Percentiles rank a stretch among this genome's conserved stretches.
Evolutionary conservation across 768 basidiomycete species (phyloP).

Genomic region (Lactarius pseudohatsudake): DNA sequence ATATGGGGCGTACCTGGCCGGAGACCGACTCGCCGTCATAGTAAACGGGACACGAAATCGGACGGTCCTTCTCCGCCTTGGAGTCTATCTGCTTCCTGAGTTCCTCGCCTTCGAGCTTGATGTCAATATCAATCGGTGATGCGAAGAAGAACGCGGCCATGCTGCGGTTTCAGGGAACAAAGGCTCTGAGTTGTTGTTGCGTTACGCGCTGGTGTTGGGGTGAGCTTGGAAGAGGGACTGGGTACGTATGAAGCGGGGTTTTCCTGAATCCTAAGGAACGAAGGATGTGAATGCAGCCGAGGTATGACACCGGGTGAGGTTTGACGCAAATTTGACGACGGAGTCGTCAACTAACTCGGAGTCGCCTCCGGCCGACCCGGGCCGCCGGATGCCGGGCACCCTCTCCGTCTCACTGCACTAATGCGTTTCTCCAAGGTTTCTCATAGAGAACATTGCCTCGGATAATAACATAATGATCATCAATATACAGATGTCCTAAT

Average conservation of each 20-base stretch:
- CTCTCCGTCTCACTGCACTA: too few relatives aligned
- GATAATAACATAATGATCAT: too few relatives aligned
- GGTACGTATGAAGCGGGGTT: neutral
- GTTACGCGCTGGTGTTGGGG: neutral
- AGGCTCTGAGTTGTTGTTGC: neutral
- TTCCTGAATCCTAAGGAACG: neutral
- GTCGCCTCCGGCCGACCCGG: neutral
- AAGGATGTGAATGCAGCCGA: neutral
- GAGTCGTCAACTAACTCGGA: too few relatives aligned
- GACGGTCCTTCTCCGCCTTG: constrained; percentile 87
- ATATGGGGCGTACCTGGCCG: constrained; percentile 66
- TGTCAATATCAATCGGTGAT: constrained; percentile 86
- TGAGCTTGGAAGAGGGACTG: neutral
- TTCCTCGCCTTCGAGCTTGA: constrained; percentile 84
- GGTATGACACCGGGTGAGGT: neutral
- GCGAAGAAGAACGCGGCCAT: constrained; percentile 94
- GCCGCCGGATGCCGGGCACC: neutral
- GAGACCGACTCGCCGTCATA: constrained; percentile 93
- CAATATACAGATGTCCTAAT: neutral
- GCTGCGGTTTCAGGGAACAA: neutral
- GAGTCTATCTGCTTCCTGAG: constrained; percentile 85
- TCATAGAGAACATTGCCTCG: too few relatives aligned
- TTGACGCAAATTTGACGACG: neutral
- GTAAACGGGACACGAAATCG: constrained; percentile 84
- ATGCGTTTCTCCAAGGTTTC: neutral